Base-by-base conservation (phyloP, 1,284 basidiomycete genomes). In the Marasmius sp. region DNA sequence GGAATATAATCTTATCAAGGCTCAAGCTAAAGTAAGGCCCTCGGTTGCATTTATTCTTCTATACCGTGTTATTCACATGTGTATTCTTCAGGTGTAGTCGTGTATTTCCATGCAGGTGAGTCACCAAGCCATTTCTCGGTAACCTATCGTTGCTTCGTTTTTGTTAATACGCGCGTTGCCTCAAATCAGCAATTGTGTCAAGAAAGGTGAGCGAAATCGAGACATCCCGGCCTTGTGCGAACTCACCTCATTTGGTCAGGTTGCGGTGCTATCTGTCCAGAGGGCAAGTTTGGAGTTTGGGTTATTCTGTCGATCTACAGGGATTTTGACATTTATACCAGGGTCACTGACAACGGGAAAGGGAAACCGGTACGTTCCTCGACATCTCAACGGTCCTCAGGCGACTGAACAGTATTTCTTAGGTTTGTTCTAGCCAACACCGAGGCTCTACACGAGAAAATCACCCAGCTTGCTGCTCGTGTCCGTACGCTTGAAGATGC, bases 401-500 rank as follows among this genome's bases (percentile, higher is more conserved):
- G 36, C 55, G n/a, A 22, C 43, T 49, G 37, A 48, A 60, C 39
- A 58, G 64, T 43, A 62, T 20, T 47, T 34, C 58, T 5, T 61
- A 88, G 86, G 68, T 87, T 88, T 67, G 86, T 89, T 27, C 79
- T 88, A 16, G 87, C 87, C 22, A 88, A 88, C 65, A 88, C 87
- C 18, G 86, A 88, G 71, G 80, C 74, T 11, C 79, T 89, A 14
- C 87, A 89, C 65, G 86, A 87, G 64, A 88, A 88, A 71, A 89
- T 89, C 54, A 81, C 78, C 47, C 71, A 81, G 20, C 75, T 89
- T 14, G 79, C 85, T 18, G 84, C 74, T 64, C 83, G 87, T 52
- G 84, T 89, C 27, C 79, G 86, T 43, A 77, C 84, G 52, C 77
- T 89, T 11, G 87, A 89, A 71, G 87, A 88, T 72, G 86, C 85